phyloP scores from a whole-genome alignment of 768 basidiomycete genomes.

The Mycena pura region DNA sequence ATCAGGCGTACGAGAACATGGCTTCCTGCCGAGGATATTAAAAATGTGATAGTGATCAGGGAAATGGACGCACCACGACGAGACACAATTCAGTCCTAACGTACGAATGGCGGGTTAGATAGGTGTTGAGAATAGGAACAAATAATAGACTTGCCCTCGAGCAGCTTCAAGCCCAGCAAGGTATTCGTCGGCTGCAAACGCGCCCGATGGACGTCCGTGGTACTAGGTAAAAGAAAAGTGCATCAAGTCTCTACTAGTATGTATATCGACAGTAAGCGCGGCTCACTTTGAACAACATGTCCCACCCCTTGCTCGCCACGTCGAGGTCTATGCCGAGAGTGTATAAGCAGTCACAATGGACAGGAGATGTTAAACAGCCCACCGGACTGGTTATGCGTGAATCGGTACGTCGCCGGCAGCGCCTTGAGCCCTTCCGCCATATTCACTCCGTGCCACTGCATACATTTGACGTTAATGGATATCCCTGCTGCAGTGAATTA shows the following conservation, averaged over 20 bases:
- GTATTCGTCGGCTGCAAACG: conserved; percentile 64
- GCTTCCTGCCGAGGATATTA: conserved; percentile 49
- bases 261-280: no score
- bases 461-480: background rate
- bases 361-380: background rate
- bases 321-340: conserved; percentile 51
- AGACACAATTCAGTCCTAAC: conserved; percentile 64
- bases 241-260: no score
- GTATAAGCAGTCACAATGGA: background rate
- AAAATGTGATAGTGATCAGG: background rate
- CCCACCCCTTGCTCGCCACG: conserved; percentile 58
- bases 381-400: conserved; percentile 64
- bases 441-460: conserved; percentile 64
- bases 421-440: conserved; percentile 66
- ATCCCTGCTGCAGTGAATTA: no score
- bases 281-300: conserved; percentile 62
- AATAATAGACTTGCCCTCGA: conserved; percentile 49
- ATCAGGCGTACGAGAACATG: conserved; percentile 62
- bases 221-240: no score
- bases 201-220: conserved; percentile 63
- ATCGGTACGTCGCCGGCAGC: conserved; percentile 57
- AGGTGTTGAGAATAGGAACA: background rate
- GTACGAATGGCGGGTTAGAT: background rate
- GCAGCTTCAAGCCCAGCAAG: conserved; percentile 59
- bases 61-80: conserved; percentile 51